Percentiles rank a stretch among this genome's conserved stretches.
Evolutionary conservation across 2,329 filamentous ascomycete genomes (phyloP).

Genomic region (Graphilbum fragrans): DNA sequence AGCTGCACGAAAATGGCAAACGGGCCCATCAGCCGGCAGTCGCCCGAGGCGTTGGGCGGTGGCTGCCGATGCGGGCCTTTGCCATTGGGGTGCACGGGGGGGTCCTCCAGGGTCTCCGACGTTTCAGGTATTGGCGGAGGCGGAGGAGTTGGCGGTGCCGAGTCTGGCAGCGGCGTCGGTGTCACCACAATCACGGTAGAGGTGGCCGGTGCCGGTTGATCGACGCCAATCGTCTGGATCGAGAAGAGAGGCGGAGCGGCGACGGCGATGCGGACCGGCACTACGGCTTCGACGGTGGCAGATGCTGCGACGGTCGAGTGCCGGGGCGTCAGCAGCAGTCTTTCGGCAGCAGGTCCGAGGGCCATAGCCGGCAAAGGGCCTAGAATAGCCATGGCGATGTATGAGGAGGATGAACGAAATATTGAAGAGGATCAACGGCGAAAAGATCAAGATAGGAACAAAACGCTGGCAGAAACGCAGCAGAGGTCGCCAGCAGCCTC

Average conservation of each 20-base stretch:
- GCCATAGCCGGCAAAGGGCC: no score
- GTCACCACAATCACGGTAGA: constrained; percentile 2
- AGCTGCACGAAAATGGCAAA: constrained; percentile 88
- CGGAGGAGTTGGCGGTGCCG: background rate
- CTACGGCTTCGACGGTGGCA: no score
- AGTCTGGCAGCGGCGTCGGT: background rate
- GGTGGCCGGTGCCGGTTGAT: background rate
- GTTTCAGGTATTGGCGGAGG: background rate
- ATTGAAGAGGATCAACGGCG: no score
- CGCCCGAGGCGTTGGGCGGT: constrained; percentile 37
- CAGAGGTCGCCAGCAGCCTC: no score
- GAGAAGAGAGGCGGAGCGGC: constrained; percentile 1
- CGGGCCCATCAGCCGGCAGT: constrained; percentile 78
- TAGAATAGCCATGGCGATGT: no score
- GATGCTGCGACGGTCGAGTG: no score
- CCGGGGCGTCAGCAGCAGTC: no score
- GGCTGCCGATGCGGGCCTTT: background rate
- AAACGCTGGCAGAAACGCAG: no score
- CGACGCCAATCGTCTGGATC: constrained; percentile 8
- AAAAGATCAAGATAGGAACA: no score
- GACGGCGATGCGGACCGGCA: background rate
- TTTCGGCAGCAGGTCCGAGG: no score
- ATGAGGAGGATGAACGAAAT: no score
- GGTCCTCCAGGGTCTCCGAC: background rate
- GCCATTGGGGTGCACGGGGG: background rate